phyloP scores from a whole-genome alignment of 2,329 filamentous ascomycete genomes.

The Blastomyces gilchristii region DNA sequence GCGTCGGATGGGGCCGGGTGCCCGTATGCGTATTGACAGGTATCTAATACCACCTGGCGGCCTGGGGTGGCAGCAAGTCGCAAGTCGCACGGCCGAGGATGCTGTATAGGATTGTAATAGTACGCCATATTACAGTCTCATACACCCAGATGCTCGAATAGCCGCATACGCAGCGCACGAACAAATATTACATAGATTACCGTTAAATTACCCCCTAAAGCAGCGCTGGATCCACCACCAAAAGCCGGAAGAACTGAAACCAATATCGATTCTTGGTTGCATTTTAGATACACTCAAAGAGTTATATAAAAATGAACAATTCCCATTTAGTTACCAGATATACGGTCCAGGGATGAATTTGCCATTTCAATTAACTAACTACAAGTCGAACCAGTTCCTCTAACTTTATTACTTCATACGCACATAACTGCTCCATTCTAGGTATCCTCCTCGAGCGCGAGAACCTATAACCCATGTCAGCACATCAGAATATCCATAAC shows the following conservation, averaged over 20 bases:
- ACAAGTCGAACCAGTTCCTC: too few relatives aligned
- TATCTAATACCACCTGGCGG: not conserved
- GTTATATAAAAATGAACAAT: too few relatives aligned
- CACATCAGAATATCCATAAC: slow-evolving; percentile 13
- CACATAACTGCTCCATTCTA: not conserved
- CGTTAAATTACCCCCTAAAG: not conserved
- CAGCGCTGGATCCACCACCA: slow-evolving; percentile 1
- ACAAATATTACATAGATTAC: slow-evolving; percentile 1
- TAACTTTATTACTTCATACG: too few relatives aligned
- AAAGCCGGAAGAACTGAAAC: not conserved
- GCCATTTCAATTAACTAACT: too few relatives aligned
- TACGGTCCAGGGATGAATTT: too few relatives aligned
- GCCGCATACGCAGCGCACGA: not conserved
- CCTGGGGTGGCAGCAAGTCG: too few relatives aligned
- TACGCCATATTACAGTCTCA: not conserved
- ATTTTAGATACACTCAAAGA: too few relatives aligned
- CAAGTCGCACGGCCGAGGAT: not conserved
- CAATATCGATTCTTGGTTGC: not conserved
- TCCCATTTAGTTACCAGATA: too few relatives aligned
- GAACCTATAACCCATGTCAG: slow-evolving; percentile 34
- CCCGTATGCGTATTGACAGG: not conserved
- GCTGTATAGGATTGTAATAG: not conserved
- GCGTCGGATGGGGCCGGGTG: not conserved
- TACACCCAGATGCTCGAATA: not conserved
- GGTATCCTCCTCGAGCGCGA: slow-evolving; percentile 40